Base-by-base conservation (phyloP, 441 rosid genomes). In the Brassica hybrid region DNA sequence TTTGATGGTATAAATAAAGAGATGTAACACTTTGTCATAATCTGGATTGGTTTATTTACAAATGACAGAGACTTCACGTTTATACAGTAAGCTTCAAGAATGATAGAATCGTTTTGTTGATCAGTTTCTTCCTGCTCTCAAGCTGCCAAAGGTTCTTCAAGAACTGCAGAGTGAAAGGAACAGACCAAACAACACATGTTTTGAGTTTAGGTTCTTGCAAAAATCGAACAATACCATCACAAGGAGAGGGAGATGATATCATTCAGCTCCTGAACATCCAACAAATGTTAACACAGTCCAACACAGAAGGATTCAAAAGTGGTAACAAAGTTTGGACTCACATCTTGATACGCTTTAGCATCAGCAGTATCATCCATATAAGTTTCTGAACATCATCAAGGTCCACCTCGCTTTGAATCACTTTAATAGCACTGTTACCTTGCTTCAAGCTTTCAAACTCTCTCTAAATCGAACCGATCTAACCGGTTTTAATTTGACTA, bases 261-360 rank as follows among this genome's bases (percentile, higher is more conserved):
- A 88, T 86, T 91, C 65, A 92, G 89, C 89, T 94, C 98, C 98
- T 94, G 14, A 67, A 45, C 12, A 72, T 60, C n/a, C 65, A 72
- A 76, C 59, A 10, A 27, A 56, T 18, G 48, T 41, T 48, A 21
- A 36, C 8, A 66, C 16, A 36, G 58, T 27, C 75, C 19, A 14
- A 34, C 71, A 48, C 50, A 59, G 9, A 43, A 11, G 50, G 14
- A 43, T 43, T 43, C 50, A 43, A 43, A 43, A 12, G 50, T 11
- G 14, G 50, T 43, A 30, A 30, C 3, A 69, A 54, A 34, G 21
- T 17, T 34, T 57, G 0, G 48, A 81, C 97, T 91, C 83, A 94
- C 98, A 82, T 92, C 98, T 88, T 94, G 98, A 78, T 91, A 94
- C 65, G 90, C 97, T 78, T 89, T 89, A 58, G 97, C 98, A 83